Conservation (phyloP, 805 yeast genomes). For the Pichia occidentalis region DNA sequence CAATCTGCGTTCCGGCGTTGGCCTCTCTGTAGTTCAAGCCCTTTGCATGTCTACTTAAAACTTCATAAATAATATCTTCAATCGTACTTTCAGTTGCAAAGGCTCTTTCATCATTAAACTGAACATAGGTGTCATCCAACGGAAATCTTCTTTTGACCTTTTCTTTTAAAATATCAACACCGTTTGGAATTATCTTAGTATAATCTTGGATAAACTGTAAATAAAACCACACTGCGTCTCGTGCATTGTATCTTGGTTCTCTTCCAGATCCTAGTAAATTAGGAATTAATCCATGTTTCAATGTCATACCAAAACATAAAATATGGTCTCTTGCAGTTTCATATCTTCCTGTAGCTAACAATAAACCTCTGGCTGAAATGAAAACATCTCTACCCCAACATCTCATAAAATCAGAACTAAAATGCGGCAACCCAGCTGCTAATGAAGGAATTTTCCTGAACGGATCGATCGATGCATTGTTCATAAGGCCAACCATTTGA, state of each 20-base stretch:
- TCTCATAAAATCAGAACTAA: slow-evolving; percentile 85
- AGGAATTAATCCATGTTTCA: slow-evolving; percentile 94
- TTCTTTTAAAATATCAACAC: slow-evolving; percentile 58
- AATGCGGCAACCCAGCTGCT: slow-evolving; percentile 97
- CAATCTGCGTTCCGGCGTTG: slow-evolving; percentile 84
- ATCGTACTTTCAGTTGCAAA: slow-evolving; percentile 65
- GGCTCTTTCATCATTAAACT: slow-evolving; percentile 65
- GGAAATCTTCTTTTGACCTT: slow-evolving; percentile 75
- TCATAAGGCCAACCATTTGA: slow-evolving; percentile 76
- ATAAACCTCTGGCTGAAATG: slow-evolving; percentile 75
- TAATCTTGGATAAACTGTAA: slow-evolving; percentile 86
- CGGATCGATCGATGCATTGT: slow-evolving; percentile 72
- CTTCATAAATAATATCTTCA: slow-evolving; percentile 74
- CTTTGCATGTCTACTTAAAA: slow-evolving; percentile 78
- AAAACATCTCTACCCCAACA: slow-evolving; percentile 99
- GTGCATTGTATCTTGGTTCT: slow-evolving; percentile 90
- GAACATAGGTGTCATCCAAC: slow-evolving; percentile 71
- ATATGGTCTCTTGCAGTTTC: slow-evolving; percentile 80
- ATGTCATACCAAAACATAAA: slow-evolving; percentile 78
- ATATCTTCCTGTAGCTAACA: slow-evolving; percentile 68
- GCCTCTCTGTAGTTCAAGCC: slow-evolving; percentile 90
- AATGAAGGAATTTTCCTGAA: slow-evolving; percentile 55
- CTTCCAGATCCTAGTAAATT: slow-evolving; percentile 87
- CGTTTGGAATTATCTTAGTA: slow-evolving; percentile 58
- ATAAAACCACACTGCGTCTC: slow-evolving; percentile 97